These are phyloP conservation scores for Pascua guehoae DNA, from an alignment of 1,284 basidiomycete genomes.

Conservation along the genomic window DNA sequence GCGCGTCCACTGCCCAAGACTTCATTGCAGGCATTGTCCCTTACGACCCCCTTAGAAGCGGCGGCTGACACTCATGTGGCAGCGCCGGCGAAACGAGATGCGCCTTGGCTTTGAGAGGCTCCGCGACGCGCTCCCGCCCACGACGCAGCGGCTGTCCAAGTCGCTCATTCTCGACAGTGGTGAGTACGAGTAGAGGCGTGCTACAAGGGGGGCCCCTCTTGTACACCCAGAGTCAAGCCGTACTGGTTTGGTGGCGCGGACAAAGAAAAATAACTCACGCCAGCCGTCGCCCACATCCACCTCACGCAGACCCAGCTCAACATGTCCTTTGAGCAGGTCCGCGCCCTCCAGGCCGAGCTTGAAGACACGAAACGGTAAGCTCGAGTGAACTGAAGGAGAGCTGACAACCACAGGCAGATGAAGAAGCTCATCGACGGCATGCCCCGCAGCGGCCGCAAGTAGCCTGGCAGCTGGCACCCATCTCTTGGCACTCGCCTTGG, in stretches of 20 bases:
- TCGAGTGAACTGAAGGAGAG: no score
- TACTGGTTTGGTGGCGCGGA: not conserved
- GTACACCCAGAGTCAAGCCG: not conserved
- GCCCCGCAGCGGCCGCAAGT: no score
- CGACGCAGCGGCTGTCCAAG: constrained; percentile 84
- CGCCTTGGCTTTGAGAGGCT: constrained; percentile 78
- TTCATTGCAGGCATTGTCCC: no score
- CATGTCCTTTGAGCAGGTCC: no score
- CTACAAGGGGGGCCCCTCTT: not conserved
- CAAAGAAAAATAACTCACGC: not conserved
- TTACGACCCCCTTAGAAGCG: not conserved
- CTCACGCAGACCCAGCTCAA: no score
- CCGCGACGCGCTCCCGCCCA: constrained; percentile 75
- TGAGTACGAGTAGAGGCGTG: constrained; percentile 47
- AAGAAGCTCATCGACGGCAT: no score
- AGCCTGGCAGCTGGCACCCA: no score
- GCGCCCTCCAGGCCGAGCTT: no score
- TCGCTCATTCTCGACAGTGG: constrained; percentile 78
- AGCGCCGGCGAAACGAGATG: constrained; percentile 79
- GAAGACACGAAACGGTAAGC: no score
- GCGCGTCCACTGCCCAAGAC: no score
- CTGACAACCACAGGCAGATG: no score
- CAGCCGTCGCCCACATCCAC: not conserved
- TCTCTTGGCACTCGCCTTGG: no score
- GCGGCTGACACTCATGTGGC: constrained; percentile 73